A percentile compares a stretch with the other conserved stretches of the same genome.
Evolutionary conservation across 345 rosid species (phyloP).

Genomic region (Boechera divaricarpa): DNA sequence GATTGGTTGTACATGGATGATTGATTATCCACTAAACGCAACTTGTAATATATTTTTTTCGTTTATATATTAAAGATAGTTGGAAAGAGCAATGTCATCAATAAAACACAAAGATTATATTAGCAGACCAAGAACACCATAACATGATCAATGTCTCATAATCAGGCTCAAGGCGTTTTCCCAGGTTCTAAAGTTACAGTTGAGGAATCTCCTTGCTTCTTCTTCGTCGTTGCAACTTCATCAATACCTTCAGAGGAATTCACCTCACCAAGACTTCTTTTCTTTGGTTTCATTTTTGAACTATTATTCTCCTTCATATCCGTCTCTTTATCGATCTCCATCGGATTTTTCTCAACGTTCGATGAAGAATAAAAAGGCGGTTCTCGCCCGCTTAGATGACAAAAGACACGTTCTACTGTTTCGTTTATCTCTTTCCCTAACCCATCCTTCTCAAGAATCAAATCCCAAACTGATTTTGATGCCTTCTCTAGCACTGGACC

Average conservation of each 20-base stretch:
- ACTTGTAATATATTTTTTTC: not conserved
- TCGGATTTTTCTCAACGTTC: slow-evolving; percentile 40
- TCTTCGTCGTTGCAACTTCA: slow-evolving; percentile 47
- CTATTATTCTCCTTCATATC: slow-evolving; percentile 46
- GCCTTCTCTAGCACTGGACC: slow-evolving; percentile 93
- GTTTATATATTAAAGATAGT: not conserved
- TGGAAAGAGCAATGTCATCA: not conserved
- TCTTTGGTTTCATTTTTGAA: slow-evolving; percentile 58
- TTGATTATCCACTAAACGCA: not conserved
- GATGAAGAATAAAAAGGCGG: slow-evolving; percentile 66
- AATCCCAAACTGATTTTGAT: slow-evolving; percentile 97
- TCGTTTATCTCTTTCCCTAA: slow-evolving; percentile 71
- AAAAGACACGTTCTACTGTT: slow-evolving; percentile 73
- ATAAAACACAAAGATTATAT: not conserved
- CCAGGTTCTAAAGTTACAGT: slow-evolving; percentile 6
- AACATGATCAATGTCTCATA: slow-evolving; percentile 22
- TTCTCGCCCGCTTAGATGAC: slow-evolving; percentile 78
- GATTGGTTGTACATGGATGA: too few relatives aligned
- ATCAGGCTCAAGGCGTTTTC: slow-evolving; percentile 29
- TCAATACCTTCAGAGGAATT: slow-evolving; percentile 46
- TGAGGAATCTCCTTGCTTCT: slow-evolving; percentile 38
- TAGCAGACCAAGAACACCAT: not conserved
- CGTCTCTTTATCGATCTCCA: slow-evolving; percentile 49
- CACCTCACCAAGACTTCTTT: slow-evolving; percentile 61
- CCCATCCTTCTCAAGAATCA: slow-evolving; percentile 80